Conservation (phyloP, 148 eudicot genomes). For the Euryodendron excelsum region DNA sequence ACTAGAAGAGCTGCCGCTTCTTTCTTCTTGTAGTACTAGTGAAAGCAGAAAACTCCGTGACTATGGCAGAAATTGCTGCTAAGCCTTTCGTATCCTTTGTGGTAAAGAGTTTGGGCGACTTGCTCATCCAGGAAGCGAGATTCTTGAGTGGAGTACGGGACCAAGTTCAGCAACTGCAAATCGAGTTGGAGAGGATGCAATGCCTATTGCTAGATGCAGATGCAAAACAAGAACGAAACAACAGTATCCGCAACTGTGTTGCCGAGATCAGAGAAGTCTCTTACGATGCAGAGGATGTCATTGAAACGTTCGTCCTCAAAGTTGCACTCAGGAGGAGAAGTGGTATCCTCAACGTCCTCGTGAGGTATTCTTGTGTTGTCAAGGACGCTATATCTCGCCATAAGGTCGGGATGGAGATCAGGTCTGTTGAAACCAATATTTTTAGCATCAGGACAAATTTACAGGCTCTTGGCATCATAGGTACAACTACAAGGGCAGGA, state of each 20-base stretch:
- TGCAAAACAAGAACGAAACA: neutral
- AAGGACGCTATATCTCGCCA: no score
- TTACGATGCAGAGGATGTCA: neutral
- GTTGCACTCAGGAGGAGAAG: neutral
- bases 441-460: no score
- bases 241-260: neutral
- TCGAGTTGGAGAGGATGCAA: constrained; percentile 4
- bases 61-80: neutral
- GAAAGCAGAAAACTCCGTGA: no score
- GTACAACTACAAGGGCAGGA: no score
- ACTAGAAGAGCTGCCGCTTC: no score
- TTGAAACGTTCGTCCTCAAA: constrained; percentile 16
- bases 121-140: constrained; percentile 1
- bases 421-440: no score
- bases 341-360: neutral
- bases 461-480: no score
- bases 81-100: constrained; percentile 18
- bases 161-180: neutral
- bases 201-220: neutral
- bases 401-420: no score
- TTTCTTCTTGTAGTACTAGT: no score
- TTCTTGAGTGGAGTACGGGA: neutral
- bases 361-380: neutral
- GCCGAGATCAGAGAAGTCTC: no score
- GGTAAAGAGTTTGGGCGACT: neutral